Evolutionary conservation across 495 filamentous ascomycete genomes (phyloP), one percentile per base, ranked within the genome.

Genomic region (Aspergillus indologenus): DNA sequence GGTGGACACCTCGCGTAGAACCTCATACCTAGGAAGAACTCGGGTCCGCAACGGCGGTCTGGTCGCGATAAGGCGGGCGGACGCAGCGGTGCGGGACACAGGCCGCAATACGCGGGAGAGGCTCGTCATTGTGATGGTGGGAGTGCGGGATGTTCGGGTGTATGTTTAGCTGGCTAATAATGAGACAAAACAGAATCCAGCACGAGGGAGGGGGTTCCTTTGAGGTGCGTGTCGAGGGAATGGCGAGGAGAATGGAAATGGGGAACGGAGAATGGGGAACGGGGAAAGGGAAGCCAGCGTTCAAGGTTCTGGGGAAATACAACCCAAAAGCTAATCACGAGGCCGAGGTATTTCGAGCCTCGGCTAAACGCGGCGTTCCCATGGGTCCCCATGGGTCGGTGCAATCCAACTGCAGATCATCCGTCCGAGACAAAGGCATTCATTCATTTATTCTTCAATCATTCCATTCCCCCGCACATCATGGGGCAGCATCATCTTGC

Each of bases 51-150:
- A 59, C 48, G 70, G 71, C 31, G 75, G 69, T 72, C 78, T 74
- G 51, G 26, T 29, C 2, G 79, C 65, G 45, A 75, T 66, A 49
- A 80, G 63, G 24, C 80, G 71, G 57, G 76, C 68, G 55, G 79
- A 74, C 54, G 80, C 66, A 45, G 72, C 67, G 61, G 84, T 81
- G 64, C 85, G 86, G 62, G 85, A 80, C 65, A 88, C 79, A 46
- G 90, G 88, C 61, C 88, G 81, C 67, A 92, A 71, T 15, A 81
- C 79, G 67, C 85, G 85, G 45, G 81, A 73, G 62, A 93, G 79
- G 43, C 89, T 87, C 56, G 87, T 84, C 89, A 92, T 92, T 24
- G 61, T 71, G 62, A 60, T 7, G 1, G 52, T 22, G 55, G 12
- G 49, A 19, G 29, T 17, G 17, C 24, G 24, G 15, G 48, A 23